Evolutionary conservation across 805 yeast species (phyloP), one percentile per base, ranked within the genome.

Genomic region (Hermanozyma aechmeae): DNA sequence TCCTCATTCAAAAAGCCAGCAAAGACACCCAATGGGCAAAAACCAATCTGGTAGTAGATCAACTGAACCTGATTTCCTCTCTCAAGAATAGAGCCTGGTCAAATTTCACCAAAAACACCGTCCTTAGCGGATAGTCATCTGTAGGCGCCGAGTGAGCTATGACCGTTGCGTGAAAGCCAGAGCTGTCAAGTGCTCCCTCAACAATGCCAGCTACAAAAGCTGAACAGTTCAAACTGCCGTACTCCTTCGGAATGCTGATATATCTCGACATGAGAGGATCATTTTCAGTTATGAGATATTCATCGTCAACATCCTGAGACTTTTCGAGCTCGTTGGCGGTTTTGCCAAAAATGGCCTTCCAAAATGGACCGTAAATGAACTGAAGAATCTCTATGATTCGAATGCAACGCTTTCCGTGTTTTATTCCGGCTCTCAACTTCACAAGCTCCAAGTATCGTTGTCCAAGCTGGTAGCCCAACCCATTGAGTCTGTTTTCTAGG

Each of bases 121-220:
- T 84, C 34, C 84, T 56, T 34, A 66, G 52, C 0, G 89, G 85
- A 18, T 44, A 47, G 3, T 64, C 70, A 2, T 69, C 79, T 3
- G 65, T 53, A 1, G 82, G 80, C 12, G 77, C 83, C 0, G 78
- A 67, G 46, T 85, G 95, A 1, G 95, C 95, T n/a, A 81, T 72
- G 6, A 85, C 95, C 26, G 59, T 63, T 10, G 89, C 86, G 31
- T 68, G 74, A 46, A 83, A 83, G 38, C 75, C 76, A 2, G 83
- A 63, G 4, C 79, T 64, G 43, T 81, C 92, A 33, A 85, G 57
- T 1, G 84, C 76, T 0, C 93, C 94, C 50, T 85, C 95, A 23
- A 84, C 66, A 11, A 85, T 68, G 0, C 95, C 95, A 0, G 94
- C 95, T 2, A 78, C 72, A 47, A 80, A 82, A 0, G 95, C 87